Evolutionary conservation across 1,139 yeast genomes (phyloP), one percentile per base, ranked within the genome.

Genomic region (Pichia sp.): DNA sequence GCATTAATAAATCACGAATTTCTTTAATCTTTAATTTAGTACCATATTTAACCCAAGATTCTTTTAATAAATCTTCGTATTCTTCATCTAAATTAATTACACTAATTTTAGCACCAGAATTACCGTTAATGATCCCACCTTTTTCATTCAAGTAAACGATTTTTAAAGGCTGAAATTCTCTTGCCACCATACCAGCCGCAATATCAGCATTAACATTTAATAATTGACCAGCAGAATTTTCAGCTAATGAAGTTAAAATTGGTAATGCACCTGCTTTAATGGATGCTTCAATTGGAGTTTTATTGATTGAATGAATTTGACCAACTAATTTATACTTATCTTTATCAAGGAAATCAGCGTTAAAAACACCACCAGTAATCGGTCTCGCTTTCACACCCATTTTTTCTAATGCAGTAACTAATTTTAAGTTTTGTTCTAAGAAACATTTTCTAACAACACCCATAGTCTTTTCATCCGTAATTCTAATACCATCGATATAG

Each of bases 311-410:
- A 47, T 78, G 80, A 64, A 94, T 85, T 63, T 85, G 82, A 49
- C 99, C 99, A 45, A 92, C 99, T 50, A 92, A 75, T 64, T 90
- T 83, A 69, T 92, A 92, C 67, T 89, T 90, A 11, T 84, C 89
- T 67, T 88, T 77, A 66, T 92, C 96, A 58, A 92, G 76, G 67
- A 88, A 92, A 44, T 88, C 89, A 45, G 98, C 99, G 50, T 84
- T 80, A 69, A 92, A 94, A 16, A 94, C 98, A 60, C 99, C 99
- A 39, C 96, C 94, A 43, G 97, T 92, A 61, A 92, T 92, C 48
- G 99, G 99, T 69, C 99, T 82, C 22, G 99, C 97, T 56, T 89
- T 92, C 47, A 94, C 98, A 43, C 98, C 98, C 78, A 88, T 79
- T 66, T 86, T 82, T 68, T 94, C 98, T 54, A 92, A 76, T 34